phyloP scores from a whole-genome alignment of 176 grass and related monocot genomes.

The Carex myosuroides region DNA sequence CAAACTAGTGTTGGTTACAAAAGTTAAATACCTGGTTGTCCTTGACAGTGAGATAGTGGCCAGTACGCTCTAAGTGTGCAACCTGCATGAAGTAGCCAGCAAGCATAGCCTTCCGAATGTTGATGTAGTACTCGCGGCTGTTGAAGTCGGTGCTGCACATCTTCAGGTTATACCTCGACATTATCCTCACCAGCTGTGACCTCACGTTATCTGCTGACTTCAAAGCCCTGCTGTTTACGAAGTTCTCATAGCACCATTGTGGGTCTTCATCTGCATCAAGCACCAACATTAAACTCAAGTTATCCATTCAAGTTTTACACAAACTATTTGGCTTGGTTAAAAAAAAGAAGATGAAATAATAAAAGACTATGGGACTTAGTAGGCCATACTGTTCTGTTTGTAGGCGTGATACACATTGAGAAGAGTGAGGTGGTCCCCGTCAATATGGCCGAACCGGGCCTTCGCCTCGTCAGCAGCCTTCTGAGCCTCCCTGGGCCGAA shows the following conservation, averaged over 20 bases:
- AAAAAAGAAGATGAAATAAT: neutral
- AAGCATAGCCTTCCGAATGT: constrained; percentile 84
- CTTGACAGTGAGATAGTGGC: constrained; percentile 90
- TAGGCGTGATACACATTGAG: constrained; percentile 91
- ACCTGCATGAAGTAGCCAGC: constrained; percentile 98
- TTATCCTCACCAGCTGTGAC: constrained; percentile 86
- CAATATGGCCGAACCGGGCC: constrained; percentile 79
- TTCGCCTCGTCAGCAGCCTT: constrained; percentile 97
- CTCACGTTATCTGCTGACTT: constrained; percentile 97
- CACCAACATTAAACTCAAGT: neutral
- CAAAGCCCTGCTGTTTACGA: constrained; percentile 62
- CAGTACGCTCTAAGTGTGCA: constrained; percentile 83
- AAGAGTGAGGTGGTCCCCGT: constrained; percentile 93
- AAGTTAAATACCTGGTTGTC: constrained; percentile 76
- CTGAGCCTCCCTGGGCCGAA: constrained; percentile 96
- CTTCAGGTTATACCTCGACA: constrained; percentile 92
- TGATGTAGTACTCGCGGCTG: constrained; percentile 79
- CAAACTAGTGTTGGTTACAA: neutral
- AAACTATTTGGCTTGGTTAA: neutral
- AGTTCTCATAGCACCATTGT: constrained; percentile 97
- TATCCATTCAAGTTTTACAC: neutral
- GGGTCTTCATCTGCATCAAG: constrained; percentile 63
- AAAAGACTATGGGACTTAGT: neutral
- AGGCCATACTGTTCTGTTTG: constrained; percentile 88
- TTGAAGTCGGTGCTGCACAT: constrained; percentile 88